Conservation (phyloP, 257 asterid species). For the Salvia rosmarinus region DNA sequence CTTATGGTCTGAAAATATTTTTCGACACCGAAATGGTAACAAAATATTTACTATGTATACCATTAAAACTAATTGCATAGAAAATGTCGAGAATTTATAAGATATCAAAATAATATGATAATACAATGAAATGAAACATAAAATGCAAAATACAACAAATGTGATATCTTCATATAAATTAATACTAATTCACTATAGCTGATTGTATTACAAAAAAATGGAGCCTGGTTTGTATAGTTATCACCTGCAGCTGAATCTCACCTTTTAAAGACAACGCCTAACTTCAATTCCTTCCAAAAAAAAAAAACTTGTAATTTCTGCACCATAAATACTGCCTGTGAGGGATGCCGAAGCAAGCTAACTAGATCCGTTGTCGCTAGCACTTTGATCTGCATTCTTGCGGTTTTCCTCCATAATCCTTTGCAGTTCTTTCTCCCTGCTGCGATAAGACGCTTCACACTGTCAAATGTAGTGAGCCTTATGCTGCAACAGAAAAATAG, state of each 20-base stretch:
- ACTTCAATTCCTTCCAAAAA: background rate
- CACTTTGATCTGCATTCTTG: slow-evolving; percentile 49
- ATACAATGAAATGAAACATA: too few species aligned
- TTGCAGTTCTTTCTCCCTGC: slow-evolving; percentile 72
- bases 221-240: slow-evolving; percentile 25
- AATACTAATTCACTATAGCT: slow-evolving; percentile 12
- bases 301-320: slow-evolving; percentile 18
- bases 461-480: slow-evolving; percentile 82
- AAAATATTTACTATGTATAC: too few species aligned
- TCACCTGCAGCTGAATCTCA: slow-evolving; percentile 31
- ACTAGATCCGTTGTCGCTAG: slow-evolving; percentile 39
- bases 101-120: too few species aligned
- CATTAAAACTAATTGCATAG: too few species aligned
- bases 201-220: slow-evolving; percentile 40
- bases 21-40: too few species aligned
- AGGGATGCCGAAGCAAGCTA: slow-evolving; percentile 6
- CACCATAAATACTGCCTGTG: slow-evolving; percentile 23
- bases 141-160: background rate
- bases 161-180: background rate
- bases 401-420: slow-evolving; percentile 59
- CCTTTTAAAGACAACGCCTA: background rate
- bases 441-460: slow-evolving; percentile 70
- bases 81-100: too few species aligned
- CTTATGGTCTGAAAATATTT: too few species aligned
- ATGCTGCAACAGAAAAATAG: slow-evolving; percentile 56